These are phyloP conservation scores for Kodamaea derodonti DNA, from an alignment of 1,139 yeast genomes.

Conservation along the genomic window DNA sequence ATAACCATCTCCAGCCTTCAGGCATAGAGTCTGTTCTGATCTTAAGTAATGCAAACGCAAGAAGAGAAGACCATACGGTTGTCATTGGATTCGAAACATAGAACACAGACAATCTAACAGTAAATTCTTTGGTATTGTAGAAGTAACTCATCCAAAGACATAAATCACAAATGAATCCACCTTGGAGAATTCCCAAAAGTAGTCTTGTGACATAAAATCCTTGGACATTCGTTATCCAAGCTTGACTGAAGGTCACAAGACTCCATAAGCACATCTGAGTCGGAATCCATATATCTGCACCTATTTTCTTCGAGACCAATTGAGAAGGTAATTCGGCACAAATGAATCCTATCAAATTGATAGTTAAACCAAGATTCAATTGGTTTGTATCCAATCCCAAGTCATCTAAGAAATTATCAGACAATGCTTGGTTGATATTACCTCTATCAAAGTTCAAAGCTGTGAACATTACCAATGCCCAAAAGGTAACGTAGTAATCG, in stretches of 20 bases:
- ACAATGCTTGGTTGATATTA: constrained; percentile 46
- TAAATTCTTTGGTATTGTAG: constrained; percentile 23
- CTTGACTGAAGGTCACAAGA: constrained; percentile 44
- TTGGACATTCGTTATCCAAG: constrained; percentile 27
- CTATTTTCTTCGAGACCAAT: constrained; percentile 40
- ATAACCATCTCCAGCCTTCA: constrained; percentile 34
- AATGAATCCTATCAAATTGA: constrained; percentile 40
- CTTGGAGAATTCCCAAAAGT: constrained; percentile 26
- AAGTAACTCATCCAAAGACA: constrained; percentile 32
- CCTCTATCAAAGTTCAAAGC: constrained; percentile 51
- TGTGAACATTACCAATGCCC: constrained; percentile 48
- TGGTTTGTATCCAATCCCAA: constrained; percentile 40
- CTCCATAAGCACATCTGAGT: constrained; percentile 50
- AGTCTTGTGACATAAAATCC: constrained; percentile 24
- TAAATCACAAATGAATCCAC: constrained; percentile 29
- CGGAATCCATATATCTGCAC: constrained; percentile 55
- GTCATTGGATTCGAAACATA: constrained; percentile 24
- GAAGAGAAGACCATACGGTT: constrained; percentile 18
- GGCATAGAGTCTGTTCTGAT: constrained; percentile 12
- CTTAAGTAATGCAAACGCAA: constrained; percentile 29
- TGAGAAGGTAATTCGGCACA: constrained; percentile 57
- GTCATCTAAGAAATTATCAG: constrained; percentile 46
- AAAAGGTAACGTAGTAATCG: constrained; percentile 41
- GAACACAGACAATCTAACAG: constrained; percentile 24
- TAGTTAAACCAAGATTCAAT: constrained; percentile 46